phyloP scores from a whole-genome alignment of 2,329 filamentous ascomycete species.

The Tolypocladium tundrense region DNA sequence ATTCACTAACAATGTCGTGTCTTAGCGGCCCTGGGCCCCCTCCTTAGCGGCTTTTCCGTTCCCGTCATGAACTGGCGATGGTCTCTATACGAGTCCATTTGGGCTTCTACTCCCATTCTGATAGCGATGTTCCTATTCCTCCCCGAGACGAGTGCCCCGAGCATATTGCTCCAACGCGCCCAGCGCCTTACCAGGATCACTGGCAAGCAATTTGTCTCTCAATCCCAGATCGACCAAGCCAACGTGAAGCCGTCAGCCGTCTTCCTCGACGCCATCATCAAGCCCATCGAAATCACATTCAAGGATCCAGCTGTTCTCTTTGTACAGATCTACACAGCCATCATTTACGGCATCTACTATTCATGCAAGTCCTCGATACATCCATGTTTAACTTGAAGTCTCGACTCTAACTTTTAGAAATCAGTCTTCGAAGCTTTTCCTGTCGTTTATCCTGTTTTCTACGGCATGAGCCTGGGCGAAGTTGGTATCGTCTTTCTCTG shows the following conservation, averaged over 20 bases:
- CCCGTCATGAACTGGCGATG: constrained; percentile 49
- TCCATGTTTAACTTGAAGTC: not conserved
- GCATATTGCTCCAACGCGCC: constrained; percentile 51
- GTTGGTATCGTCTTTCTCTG: constrained; percentile 51
- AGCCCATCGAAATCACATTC: constrained; percentile 48
- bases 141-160: constrained; percentile 51
- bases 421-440: constrained; percentile 53
- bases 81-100: constrained; percentile 54
- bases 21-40: constrained; percentile 44
- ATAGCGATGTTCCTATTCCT: constrained; percentile 51
- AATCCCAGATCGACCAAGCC: constrained; percentile 53
- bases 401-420: not conserved
- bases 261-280: constrained; percentile 46
- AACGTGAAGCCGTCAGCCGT: constrained; percentile 38
- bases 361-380: constrained; percentile 25
- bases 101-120: constrained; percentile 49
- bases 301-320: constrained; percentile 54
- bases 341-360: constrained; percentile 54
- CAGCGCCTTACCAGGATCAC: constrained; percentile 50
- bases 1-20: constrained; percentile 3
- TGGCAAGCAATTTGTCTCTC: constrained; percentile 46
- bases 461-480: constrained; percentile 48
- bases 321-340: constrained; percentile 49
- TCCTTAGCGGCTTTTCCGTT: constrained; percentile 51
- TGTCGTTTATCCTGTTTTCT: constrained; percentile 48